Evolutionary conservation across 2,329 filamentous ascomycete species (phyloP).

Genomic region (Trichoderma polysporum): DNA sequence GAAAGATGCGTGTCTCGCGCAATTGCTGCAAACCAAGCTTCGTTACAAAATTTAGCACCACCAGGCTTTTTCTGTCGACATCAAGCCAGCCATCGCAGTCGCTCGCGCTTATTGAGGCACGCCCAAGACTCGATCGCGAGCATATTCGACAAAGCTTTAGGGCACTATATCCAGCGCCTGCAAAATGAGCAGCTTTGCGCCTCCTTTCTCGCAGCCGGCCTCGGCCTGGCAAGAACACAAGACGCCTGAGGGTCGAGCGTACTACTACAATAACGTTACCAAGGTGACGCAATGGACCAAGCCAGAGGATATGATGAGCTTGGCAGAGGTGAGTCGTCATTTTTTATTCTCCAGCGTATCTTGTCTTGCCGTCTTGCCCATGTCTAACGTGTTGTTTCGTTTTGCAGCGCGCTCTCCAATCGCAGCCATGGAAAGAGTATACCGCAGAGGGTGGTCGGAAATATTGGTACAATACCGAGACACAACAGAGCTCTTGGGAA

Average conservation of each 20-base stretch:
- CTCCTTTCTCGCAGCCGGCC: slow-evolving; percentile 50
- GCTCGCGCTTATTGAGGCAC: slow-evolving; percentile 9
- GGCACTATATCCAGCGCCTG: background rate
- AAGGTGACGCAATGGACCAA: slow-evolving; percentile 94
- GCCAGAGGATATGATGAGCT: slow-evolving; percentile 83
- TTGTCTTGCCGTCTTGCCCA: background rate
- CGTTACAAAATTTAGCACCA: slow-evolving; percentile 3
- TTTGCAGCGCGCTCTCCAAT: slow-evolving; percentile 70
- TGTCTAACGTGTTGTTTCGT: slow-evolving; percentile 21
- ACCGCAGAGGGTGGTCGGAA: slow-evolving; percentile 81
- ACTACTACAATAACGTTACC: slow-evolving; percentile 86
- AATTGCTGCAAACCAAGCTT: slow-evolving; percentile 10
- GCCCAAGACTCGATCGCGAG: background rate
- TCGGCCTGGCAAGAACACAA: slow-evolving; percentile 77
- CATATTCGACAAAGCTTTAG: background rate
- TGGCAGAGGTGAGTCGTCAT: slow-evolving; percentile 64
- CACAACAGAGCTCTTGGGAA: slow-evolving; percentile 90
- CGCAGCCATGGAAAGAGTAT: slow-evolving; percentile 91
- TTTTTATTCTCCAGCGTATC: background rate
- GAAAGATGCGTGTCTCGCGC: slow-evolving; percentile 18
- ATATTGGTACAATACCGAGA: slow-evolving; percentile 95
- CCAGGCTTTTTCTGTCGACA: slow-evolving; percentile 1
- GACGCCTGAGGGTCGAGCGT: slow-evolving; percentile 77
- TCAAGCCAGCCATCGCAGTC: background rate
- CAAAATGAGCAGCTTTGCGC: slow-evolving; percentile 59